Conservation (phyloP, 176 grass and related monocot genomes). For the Oropetium thomaeum region DNA sequence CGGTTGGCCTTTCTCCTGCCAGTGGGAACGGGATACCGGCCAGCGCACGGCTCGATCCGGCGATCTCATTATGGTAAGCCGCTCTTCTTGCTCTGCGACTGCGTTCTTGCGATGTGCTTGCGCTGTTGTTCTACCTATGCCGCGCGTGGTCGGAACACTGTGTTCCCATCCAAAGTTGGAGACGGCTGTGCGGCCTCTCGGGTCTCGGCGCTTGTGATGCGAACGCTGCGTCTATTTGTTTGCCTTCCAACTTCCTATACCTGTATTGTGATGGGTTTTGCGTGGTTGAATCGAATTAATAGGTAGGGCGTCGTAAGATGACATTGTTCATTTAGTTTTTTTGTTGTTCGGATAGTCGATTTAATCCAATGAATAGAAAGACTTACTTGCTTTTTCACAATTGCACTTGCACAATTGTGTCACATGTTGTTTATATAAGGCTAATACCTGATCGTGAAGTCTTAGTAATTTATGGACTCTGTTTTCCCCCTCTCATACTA, state of each 20-base stretch:
- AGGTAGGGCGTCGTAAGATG: not conserved
- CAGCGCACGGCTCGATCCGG: not conserved
- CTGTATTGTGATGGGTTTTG: not conserved
- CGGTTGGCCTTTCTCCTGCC: not conserved
- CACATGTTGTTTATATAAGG: not conserved
- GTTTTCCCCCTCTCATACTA: not conserved
- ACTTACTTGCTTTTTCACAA: not conserved
- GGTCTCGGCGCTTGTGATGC: not conserved
- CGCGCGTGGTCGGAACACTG: not conserved
- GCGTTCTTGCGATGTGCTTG: not conserved
- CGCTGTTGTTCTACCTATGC: not conserved
- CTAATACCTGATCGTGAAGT: not conserved
- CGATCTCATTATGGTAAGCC: slow-evolving; percentile 23
- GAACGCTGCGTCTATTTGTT: not conserved
- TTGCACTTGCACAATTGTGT: not conserved
- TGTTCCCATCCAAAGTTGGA: not conserved
- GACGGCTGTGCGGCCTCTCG: not conserved
- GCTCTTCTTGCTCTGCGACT: not conserved
- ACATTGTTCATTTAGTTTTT: not conserved
- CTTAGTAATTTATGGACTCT: not conserved
- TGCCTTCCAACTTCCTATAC: not conserved
- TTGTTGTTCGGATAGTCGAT: not conserved
- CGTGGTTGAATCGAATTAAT: slow-evolving; percentile 4
- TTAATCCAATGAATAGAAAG: not conserved
- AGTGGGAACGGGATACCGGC: not conserved